Base-by-base conservation (phyloP, 1,139 yeast genomes). In the Pneumocystis wakefieldiae region DNA sequence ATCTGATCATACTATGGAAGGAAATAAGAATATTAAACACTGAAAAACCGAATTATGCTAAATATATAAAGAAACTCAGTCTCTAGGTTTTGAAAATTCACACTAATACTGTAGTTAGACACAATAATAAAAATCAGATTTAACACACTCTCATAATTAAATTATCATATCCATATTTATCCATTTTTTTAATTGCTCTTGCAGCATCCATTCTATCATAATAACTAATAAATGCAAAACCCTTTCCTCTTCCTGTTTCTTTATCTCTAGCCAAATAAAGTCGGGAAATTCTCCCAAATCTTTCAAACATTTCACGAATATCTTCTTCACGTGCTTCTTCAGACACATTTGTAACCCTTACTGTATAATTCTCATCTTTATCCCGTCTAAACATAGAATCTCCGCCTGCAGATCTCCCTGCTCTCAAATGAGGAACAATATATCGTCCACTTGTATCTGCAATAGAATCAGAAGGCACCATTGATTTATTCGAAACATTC, bases 191-290 rank as follows among this genome's bases (percentile, higher is more conserved):
- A 77, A 86, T 79, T 61, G 97, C 97, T 69, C 75, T 76, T 76
- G 87, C 86, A 61, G 97, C 98, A 70, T 78, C 78, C 64, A 76
- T 75, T 72, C 83, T 85, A 66, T 85, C 79, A 62, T 81, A 82
- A 76, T 87, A 91, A 65, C 94, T 86, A 68, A 91, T 95, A 75
- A 89, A 92, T n/a, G 98, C 98, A 76, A 91, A 85, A 70, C 99
- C 99, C 78, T 92, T 86, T 64, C 96, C 87, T 75, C 86, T 86
- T 68, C 96, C 95, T 39, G 97, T 92, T 71, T 87, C 96, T 77
- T 90, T 86, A 78, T 91, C 89, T 78, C 89, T 86, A 67, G 90
- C 92, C 68, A 92, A 80, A 69, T 86, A 86, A 69, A 87, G 88
- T 77, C 96, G 85, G 70, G 82, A 84, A 70, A 90, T 81, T 62